Conservation (phyloP, 2,329 filamentous ascomycete genomes). For the Colletotrichum scovillei region DNA sequence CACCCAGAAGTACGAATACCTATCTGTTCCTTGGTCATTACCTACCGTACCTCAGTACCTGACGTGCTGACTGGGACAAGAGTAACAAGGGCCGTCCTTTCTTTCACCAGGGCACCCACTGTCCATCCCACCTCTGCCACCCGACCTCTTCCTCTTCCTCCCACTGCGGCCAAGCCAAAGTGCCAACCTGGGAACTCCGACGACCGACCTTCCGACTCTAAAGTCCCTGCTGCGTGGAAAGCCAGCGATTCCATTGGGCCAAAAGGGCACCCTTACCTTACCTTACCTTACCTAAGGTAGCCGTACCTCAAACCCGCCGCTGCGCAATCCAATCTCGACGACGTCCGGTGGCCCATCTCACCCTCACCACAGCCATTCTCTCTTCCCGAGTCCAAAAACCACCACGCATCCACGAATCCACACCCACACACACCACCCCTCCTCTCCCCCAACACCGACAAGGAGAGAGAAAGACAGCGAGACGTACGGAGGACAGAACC, state of each 20-base stretch:
- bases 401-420: not conserved
- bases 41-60: no score
- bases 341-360: conserved; percentile 16
- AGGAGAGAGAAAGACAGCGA: not conserved
- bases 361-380: conserved; percentile 1
- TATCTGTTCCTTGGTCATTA: no score
- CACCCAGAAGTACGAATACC: not conserved
- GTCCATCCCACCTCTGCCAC: not conserved
- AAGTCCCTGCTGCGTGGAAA: not conserved
- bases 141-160: not conserved
- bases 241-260: not conserved
- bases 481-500: not conserved
- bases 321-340: conserved; percentile 31
- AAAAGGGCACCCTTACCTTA: not conserved
- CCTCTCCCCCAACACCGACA: not conserved
- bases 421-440: no score
- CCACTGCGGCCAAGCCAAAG: not conserved
- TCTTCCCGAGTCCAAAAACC: not conserved
- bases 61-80: no score
- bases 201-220: not conserved
- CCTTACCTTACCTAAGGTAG: conserved; percentile 21
- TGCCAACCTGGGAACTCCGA: not conserved
- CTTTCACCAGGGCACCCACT: not conserved
- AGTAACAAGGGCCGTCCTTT: not conserved
- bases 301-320: conserved; percentile 25